A percentile compares a stretch with the other conserved stretches of the same genome.
These are phyloP conservation scores for Setaria italica DNA, from an alignment of 202 grass and related monocot species.

Conservation along the genomic window DNA sequence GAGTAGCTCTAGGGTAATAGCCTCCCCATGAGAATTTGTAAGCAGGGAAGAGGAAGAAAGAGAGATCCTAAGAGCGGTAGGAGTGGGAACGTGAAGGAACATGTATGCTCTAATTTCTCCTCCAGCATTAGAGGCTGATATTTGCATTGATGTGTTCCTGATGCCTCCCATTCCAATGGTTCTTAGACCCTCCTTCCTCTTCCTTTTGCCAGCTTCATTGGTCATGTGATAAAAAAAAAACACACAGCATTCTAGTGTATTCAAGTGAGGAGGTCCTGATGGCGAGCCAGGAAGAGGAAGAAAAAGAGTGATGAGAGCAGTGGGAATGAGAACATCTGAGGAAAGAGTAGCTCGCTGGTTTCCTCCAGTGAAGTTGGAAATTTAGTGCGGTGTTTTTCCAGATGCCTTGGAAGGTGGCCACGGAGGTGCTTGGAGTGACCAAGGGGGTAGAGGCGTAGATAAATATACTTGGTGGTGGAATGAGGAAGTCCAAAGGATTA, in stretches of 20 bases:
- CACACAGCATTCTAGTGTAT: not conserved
- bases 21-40: not conserved
- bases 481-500: too few species aligned
- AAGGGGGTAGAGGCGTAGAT: too few species aligned
- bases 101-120: not conserved
- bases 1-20: not conserved
- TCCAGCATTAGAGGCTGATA: not conserved
- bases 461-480: too few species aligned
- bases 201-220: not conserved
- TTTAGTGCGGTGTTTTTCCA: not conserved
- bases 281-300: slow-evolving; percentile 4
- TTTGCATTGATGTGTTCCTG: slow-evolving; percentile 1
- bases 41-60: slow-evolving; percentile 34
- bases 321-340: slow-evolving; percentile 19
- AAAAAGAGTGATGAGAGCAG: slow-evolving; percentile 18
- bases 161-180: slow-evolving; percentile 48
- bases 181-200: slow-evolving; percentile 44
- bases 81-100: slow-evolving; percentile 49
- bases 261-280: not conserved
- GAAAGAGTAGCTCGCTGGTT: not conserved
- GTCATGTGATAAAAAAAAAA: not conserved
- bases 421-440: too few species aligned
- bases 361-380: not conserved
- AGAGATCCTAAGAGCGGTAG: slow-evolving; percentile 36
- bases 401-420: not conserved